phyloP scores from a whole-genome alignment of 768 basidiomycete species.

The Leccinum fibrillosum region DNA sequence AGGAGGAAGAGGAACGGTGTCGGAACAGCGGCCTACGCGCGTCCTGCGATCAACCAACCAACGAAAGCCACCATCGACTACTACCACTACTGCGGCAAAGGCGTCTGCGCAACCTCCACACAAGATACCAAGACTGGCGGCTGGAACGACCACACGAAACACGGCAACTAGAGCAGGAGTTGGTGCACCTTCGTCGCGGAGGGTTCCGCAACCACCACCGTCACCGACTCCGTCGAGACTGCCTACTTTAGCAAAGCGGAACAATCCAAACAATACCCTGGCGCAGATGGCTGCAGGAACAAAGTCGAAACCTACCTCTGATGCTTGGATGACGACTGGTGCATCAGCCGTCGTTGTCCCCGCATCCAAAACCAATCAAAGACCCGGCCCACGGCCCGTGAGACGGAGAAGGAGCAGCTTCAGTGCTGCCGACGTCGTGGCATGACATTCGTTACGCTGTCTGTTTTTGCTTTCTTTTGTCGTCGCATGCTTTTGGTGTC shows the following conservation, averaged over 20 bases:
- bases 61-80: constrained; percentile 47
- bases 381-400: constrained; percentile 71
- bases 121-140: constrained; percentile 65
- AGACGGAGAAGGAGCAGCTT: constrained; percentile 83
- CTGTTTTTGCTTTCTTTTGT: constrained; percentile 14
- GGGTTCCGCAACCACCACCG: constrained; percentile 46
- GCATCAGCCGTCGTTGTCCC: constrained; percentile 66
- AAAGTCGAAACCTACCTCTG: constrained; percentile 37
- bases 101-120: constrained; percentile 51
- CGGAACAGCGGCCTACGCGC: constrained; percentile 71
- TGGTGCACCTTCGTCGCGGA: constrained; percentile 32
- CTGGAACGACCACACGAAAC: constrained; percentile 48
- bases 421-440: constrained; percentile 81
- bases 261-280: constrained; percentile 42
- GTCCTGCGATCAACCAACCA: constrained; percentile 67
- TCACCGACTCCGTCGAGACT: constrained; percentile 74
- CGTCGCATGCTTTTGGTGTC: not conserved
- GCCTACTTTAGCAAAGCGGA: constrained; percentile 67
- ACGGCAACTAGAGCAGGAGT: constrained; percentile 37
- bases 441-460: constrained; percentile 38
- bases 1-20: constrained; percentile 52
- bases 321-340: constrained; percentile 79
- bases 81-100: constrained; percentile 36
- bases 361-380: constrained; percentile 60
- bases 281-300: constrained; percentile 46